Evolutionary conservation across 441 rosid species (phyloP).

Genomic region (Erysimum cheiri): DNA sequence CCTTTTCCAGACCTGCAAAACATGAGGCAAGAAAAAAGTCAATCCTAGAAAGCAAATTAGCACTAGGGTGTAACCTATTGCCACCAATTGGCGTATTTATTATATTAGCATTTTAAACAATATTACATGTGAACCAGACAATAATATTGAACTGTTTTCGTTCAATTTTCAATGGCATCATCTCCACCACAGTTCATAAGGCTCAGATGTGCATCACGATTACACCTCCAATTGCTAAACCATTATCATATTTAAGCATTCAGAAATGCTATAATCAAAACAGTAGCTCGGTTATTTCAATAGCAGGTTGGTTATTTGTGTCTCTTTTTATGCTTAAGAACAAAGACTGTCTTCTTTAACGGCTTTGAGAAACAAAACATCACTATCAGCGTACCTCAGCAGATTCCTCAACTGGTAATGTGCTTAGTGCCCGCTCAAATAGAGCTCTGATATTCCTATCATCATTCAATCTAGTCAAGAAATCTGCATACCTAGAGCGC

Average conservation of each 20-base stretch:
- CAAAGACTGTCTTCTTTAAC: not conserved
- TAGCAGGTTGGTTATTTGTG: slow-evolving; percentile 2
- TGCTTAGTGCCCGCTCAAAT: slow-evolving; percentile 93
- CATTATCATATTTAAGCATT: slow-evolving; percentile 15
- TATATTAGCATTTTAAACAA: slow-evolving; percentile 12
- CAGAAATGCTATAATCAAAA: slow-evolving; percentile 23
- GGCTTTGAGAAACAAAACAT: slow-evolving; percentile 18
- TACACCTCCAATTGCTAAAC: slow-evolving; percentile 9
- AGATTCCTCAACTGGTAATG: slow-evolving; percentile 85
- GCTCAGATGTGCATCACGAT: slow-evolving; percentile 1
- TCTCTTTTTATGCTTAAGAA: slow-evolving; percentile 22
- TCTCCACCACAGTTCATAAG: not conserved
- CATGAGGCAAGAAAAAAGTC: slow-evolving; percentile 16
- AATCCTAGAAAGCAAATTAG: slow-evolving; percentile 24
- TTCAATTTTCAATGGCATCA: not conserved
- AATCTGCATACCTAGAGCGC: slow-evolving; percentile 82
- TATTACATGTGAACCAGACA: slow-evolving; percentile 20
- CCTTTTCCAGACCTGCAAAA: slow-evolving; percentile 85
- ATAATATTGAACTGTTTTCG: slow-evolving; percentile 1
- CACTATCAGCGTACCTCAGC: slow-evolving; percentile 61
- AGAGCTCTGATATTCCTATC: slow-evolving; percentile 93
- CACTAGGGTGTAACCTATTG: slow-evolving; percentile 12
- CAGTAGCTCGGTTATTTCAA: slow-evolving; percentile 10
- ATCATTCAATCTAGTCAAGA: slow-evolving; percentile 92
- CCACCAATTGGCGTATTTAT: not conserved